Evolutionary conservation across 371 early-diverging fungal species (phyloP), one percentile per base, ranked within the genome.

Genomic region (Gilbertella persicaria): DNA sequence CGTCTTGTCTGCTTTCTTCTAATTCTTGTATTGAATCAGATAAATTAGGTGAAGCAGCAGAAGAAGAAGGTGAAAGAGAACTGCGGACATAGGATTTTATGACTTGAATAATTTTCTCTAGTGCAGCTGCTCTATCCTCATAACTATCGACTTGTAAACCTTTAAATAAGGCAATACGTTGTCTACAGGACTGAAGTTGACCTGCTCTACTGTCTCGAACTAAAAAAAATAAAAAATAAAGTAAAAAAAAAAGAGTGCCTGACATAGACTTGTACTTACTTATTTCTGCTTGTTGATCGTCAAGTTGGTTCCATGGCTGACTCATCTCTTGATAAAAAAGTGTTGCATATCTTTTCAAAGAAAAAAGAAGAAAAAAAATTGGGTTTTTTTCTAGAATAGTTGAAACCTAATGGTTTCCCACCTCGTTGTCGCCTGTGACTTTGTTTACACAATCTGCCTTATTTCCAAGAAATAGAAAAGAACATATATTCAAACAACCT

Each of bases 71-170:
- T 9, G 69, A 66, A n/a, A 61, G 60, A 10, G 64, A 60, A n/a
- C 63, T 64, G 8, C 73, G 70, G 37, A 74, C 55, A 53, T 62
- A 74, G 13, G 75, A 74, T 51, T 72, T 78, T 19, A 68, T 73
- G 12, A 78, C 78, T 45, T 74, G 72, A 20, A 78, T 61, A 28
- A 78, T 74, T 39, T 70, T 69, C 33, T 78, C 75, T 20, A 78
- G 52, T 17, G 70, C 69, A 19, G 41, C 38, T 19, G 54, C 58
- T 51, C 78, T 60, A 8, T 72, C 71, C 13, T 60, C 62, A 10
- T 50, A 46, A 13, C 54, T 62, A n/a, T 78, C 78, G 19, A 64
- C 62, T 50, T 78, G 78, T 20, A 78, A 45, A n/a, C 66, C 67
- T 50, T 74, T 74, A 43, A 78, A 78, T 17, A 78, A 58, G 5